Conservation (phyloP, 1,284 basidiomycete species). For the Boletus sp. region DNA sequence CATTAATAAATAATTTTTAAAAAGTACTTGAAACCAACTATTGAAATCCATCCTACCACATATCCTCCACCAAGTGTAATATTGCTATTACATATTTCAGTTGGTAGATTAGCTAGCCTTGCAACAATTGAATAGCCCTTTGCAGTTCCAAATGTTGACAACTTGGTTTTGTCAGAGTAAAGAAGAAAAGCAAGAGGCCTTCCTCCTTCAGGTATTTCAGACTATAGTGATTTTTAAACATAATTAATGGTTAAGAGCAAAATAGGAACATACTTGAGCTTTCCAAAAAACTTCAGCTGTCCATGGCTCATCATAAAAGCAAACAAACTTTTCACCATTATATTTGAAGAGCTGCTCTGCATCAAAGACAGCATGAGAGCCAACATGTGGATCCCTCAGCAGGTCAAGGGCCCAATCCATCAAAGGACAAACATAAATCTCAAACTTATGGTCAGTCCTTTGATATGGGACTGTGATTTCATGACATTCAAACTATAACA, state of each 20-base stretch:
- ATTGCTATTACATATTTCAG: conserved; percentile 42
- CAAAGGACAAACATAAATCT: conserved; percentile 9
- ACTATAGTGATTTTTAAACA: neutral
- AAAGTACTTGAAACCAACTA: conserved; percentile 26
- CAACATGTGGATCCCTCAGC: conserved; percentile 12
- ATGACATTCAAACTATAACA: conserved; percentile 2
- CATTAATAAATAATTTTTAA: too few species aligned
- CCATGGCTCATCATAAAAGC: conserved; percentile 1
- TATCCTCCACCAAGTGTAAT: conserved; percentile 40
- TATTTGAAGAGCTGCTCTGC: neutral
- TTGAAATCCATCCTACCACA: conserved; percentile 49
- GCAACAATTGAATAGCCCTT: conserved; percentile 50
- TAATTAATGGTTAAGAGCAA: too few species aligned
- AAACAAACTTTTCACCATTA: neutral
- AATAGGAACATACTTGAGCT: neutral
- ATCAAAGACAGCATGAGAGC: neutral
- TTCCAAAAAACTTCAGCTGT: conserved; percentile 2
- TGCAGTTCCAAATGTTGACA: conserved; percentile 47
- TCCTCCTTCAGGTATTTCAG: conserved; percentile 3
- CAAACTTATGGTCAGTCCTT: neutral
- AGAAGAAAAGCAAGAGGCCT: conserved; percentile 36
- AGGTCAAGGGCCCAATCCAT: conserved; percentile 27
- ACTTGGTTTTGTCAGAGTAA: conserved; percentile 50
- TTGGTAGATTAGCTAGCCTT: conserved; percentile 42
- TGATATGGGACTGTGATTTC: conserved; percentile 15